These are phyloP conservation scores for Lojkania enalia DNA, from an alignment of 2,329 filamentous ascomycete genomes.

Conservation along the genomic window DNA sequence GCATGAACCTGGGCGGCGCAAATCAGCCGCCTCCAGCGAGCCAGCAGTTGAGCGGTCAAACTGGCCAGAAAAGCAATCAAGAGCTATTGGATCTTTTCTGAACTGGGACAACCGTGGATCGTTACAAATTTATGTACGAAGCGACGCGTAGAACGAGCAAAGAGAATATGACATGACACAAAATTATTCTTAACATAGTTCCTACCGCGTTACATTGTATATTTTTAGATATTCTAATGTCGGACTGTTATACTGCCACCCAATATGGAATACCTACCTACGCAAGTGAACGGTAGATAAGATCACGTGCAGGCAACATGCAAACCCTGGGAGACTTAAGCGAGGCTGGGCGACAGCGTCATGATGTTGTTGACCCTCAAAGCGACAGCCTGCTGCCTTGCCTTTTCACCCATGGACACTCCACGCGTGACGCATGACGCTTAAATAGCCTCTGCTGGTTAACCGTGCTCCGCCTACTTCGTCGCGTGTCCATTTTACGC, in stretches of 20 bases:
- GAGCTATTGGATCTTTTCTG: slow-evolving; percentile 61
- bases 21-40: slow-evolving; percentile 67
- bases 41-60: slow-evolving; percentile 58
- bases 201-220: neutral
- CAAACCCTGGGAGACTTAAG: slow-evolving; percentile 5
- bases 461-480: slow-evolving; percentile 5
- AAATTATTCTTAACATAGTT: neutral
- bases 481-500: slow-evolving; percentile 13
- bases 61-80: slow-evolving; percentile 60
- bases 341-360: slow-evolving; percentile 9
- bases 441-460: slow-evolving; percentile 17
- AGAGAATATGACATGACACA: neutral
- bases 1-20: slow-evolving; percentile 71
- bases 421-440: slow-evolving; percentile 21
- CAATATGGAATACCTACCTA: no score
- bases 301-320: slow-evolving; percentile 2
- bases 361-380: neutral
- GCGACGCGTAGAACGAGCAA: slow-evolving; percentile 19
- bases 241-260: no score
- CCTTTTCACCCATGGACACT: slow-evolving; percentile 18
- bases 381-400: slow-evolving; percentile 22
- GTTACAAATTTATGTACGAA: slow-evolving; percentile 14
- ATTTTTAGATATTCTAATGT: no score
- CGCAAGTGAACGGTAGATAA: neutral
- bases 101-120: neutral